A percentile compares a stretch with the other conserved stretches of the same genome.
Conservation (phyloP, 2,329 filamentous ascomycete species). For the Pezicula rhizophila region DNA sequence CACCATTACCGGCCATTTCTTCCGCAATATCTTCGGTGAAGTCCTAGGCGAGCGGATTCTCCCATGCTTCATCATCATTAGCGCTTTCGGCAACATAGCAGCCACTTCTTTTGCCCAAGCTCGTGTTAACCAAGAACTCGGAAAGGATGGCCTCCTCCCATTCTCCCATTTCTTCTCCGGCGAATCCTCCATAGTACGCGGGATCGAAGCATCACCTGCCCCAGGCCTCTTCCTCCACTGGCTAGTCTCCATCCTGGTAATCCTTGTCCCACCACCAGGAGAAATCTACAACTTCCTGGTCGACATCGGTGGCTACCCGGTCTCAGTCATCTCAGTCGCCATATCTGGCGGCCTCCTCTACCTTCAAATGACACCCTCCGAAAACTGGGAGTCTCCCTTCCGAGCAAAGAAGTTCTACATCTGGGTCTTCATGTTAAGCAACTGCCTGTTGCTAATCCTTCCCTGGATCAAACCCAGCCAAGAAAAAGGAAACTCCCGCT, state of each 20-base stretch:
- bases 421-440: constrained; percentile 26
- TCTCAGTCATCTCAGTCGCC: constrained; percentile 30
- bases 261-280: constrained; percentile 42
- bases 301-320: constrained; percentile 32
- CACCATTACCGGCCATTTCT: constrained; percentile 50
- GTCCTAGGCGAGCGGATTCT: constrained; percentile 36
- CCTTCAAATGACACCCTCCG: constrained; percentile 23
- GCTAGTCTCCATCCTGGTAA: constrained; percentile 52
- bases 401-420: constrained; percentile 25
- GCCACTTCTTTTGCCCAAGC: constrained; percentile 43
- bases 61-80: constrained; percentile 39
- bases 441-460: constrained; percentile 29
- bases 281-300: constrained; percentile 34
- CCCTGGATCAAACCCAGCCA: constrained; percentile 30
- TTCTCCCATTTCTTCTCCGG: constrained; percentile 30
- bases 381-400: constrained; percentile 27
- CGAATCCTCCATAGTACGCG: background rate
- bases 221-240: constrained; percentile 50
- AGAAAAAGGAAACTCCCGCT: constrained; percentile 20
- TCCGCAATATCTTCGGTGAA: constrained; percentile 47
- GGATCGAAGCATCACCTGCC: constrained; percentile 13
- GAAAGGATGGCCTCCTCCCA: constrained; percentile 40
- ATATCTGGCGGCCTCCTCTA: constrained; percentile 29
- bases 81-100: constrained; percentile 42
- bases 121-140: constrained; percentile 41